A percentile compares a stretch with the other conserved stretches of the same genome.
These are phyloP conservation scores for Claviceps sp. DNA, from an alignment of 2,329 filamentous ascomycete species.

Conservation along the genomic window DNA sequence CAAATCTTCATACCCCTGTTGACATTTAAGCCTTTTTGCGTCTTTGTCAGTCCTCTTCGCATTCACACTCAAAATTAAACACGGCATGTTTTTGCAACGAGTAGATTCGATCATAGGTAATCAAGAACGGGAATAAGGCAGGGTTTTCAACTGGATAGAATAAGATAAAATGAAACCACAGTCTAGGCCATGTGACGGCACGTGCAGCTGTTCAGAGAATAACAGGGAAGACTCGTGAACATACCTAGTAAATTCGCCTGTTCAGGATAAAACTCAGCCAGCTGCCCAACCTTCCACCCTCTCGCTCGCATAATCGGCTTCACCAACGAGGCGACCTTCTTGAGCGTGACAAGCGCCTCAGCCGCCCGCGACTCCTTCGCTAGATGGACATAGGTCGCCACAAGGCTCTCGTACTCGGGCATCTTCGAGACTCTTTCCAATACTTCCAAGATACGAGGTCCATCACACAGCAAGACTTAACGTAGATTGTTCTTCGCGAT, in stretches of 20 bases:
- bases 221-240: conserved; percentile 5
- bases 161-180: not conserved
- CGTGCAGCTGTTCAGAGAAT: not conserved
- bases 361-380: conserved; percentile 29
- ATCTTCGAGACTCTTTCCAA: conserved; percentile 2
- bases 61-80: not conserved
- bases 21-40: conserved; percentile 52
- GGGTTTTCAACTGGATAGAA: not conserved
- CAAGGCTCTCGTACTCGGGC: conserved; percentile 24
- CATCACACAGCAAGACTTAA: not conserved
- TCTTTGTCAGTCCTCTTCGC: not conserved
- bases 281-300: conserved; percentile 62
- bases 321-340: conserved; percentile 73
- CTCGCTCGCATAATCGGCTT: conserved; percentile 91
- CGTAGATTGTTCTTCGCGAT: not conserved
- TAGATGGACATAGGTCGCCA: conserved; percentile 37
- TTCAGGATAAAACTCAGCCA: conserved; percentile 76
- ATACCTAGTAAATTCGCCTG: conserved; percentile 59
- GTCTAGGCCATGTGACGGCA: too few species aligned
- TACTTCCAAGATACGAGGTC: not conserved
- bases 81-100: too few species aligned
- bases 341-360: conserved; percentile 48
- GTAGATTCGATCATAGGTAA: too few species aligned
- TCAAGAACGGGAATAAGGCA: not conserved
- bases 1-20: conserved; percentile 68